Evolutionary conservation across 192 early-diverging fungal species (phyloP), one percentile per base, ranked within the genome.

Genomic region (Ramicandelaber brevisporus): DNA sequence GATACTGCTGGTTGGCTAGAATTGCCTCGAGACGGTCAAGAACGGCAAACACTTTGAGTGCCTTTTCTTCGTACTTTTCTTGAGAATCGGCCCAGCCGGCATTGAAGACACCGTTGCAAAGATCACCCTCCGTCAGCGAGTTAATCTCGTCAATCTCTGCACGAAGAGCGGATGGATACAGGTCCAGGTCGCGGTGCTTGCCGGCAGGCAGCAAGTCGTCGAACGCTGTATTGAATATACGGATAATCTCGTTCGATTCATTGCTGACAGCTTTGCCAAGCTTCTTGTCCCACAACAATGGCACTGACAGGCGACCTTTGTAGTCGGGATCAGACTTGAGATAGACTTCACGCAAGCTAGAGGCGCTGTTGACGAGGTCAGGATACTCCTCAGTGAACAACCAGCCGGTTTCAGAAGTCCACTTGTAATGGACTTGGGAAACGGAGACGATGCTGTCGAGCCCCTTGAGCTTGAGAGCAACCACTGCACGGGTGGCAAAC

Each of bases 251-350:
- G 7, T 66, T 70, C 18, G 53, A 59, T 49, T 86, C 82, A 39
- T 86, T 86, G 65, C 76, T 86, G 3, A 70, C 63, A 30, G 83
- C 79, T 14, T 73, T 83, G 15, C 59, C 17, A 6, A 44, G 43
- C 41, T 79, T 73, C 59, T 69, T 81, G 45, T 86, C 82, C 79
- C 77, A 84, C 6, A 86, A 55, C 18, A 84, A 63, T 20, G 82
- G 82, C 4, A 86, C 82, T 3, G 82, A 83, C 43, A 71, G 64
- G n/a, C 61, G 48, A 48, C 49, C 58, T 16, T 26, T 14, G 22
- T 62, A 62, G 26, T 65, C 36, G 2, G 49, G 38, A 29, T 74
- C 53, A 7, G 68, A 69, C 53, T 78, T 79, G 55, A 70, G 71
- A 52, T 86, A 86, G 3, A 86, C 26, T 20, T 86, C 77, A 1